A percentile compares a stretch with the other conserved stretches of the same genome.
These are phyloP conservation scores for Scytalidium sp. DNA, from an alignment of 2,329 filamentous ascomycete species.

Conservation along the genomic window DNA sequence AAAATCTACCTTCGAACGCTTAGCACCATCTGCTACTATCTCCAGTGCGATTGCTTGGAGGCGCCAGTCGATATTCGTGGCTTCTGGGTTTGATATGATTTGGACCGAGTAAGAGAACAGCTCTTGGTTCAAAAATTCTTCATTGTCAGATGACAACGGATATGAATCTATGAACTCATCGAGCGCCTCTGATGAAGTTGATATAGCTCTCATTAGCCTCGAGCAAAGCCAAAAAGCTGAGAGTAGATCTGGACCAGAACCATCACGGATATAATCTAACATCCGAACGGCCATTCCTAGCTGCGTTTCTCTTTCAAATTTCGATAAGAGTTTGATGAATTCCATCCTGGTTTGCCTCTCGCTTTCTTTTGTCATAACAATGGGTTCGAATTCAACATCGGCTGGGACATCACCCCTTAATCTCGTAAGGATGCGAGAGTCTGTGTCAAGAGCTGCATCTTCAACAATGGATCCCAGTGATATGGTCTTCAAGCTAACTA, in stretches of 20 bases:
- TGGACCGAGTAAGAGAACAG: conserved; percentile 61
- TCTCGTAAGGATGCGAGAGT: conserved; percentile 26
- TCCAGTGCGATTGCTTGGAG: conserved; percentile 79
- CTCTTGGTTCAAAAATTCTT: conserved; percentile 54
- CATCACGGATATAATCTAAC: conserved; percentile 58
- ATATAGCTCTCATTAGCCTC: conserved; percentile 61
- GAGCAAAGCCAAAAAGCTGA: conserved; percentile 80
- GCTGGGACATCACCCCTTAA: conserved; percentile 16
- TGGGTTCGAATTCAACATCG: conserved; percentile 48
- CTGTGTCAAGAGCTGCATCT: conserved; percentile 23
- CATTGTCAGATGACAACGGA: conserved; percentile 32
- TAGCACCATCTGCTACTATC: conserved; percentile 72
- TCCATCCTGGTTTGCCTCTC: conserved; percentile 60
- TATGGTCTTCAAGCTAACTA: conserved; percentile 24
- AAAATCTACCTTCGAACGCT: conserved; percentile 64
- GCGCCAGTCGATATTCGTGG: conserved; percentile 60
- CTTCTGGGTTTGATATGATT: conserved; percentile 52
- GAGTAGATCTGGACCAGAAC: conserved; percentile 56
- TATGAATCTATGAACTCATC: conserved; percentile 65
- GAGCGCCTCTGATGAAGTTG: conserved; percentile 49
- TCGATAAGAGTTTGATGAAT: conserved; percentile 55
- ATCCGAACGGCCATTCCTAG: conserved; percentile 62
- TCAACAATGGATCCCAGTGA: conserved; percentile 13
- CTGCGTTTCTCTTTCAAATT: conserved; percentile 56
- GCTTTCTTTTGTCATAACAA: conserved; percentile 62